Conservation (phyloP, 2,329 filamentous ascomycete genomes). For the Raffaelea arxii region DNA sequence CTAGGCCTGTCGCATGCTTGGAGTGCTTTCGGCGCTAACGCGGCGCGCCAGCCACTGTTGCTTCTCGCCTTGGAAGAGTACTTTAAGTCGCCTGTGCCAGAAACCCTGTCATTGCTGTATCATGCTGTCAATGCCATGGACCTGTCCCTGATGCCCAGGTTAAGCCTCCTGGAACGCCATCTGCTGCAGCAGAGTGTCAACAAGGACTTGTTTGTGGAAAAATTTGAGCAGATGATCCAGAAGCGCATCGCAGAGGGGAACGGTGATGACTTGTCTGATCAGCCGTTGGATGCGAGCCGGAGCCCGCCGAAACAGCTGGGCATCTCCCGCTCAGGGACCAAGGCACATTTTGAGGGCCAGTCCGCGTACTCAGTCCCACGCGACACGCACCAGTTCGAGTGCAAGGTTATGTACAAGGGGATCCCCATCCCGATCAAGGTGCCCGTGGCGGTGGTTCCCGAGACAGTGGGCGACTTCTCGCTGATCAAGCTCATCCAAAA, state of each 20-base stretch:
- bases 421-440: slow-evolving; percentile 96
- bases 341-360: slow-evolving; percentile 51
- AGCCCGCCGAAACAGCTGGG: slow-evolving; percentile 36
- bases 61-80: slow-evolving; percentile 91
- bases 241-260: slow-evolving; percentile 62
- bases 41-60: slow-evolving; percentile 60
- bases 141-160: slow-evolving; percentile 78
- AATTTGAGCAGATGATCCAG: slow-evolving; percentile 90
- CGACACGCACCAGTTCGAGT: slow-evolving; percentile 97
- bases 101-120: slow-evolving; percentile 82
- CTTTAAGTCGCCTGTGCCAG: slow-evolving; percentile 80
- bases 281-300: slow-evolving; percentile 34
- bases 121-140: slow-evolving; percentile 96
- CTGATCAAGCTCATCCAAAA: slow-evolving; percentile 95
- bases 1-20: no score
- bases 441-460: slow-evolving; percentile 83
- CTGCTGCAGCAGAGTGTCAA: slow-evolving; percentile 85
- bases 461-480: slow-evolving; percentile 96
- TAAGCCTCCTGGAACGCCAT: slow-evolving; percentile 75
- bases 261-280: slow-evolving; percentile 24
- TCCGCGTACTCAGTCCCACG: slow-evolving; percentile 68
- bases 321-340: slow-evolving; percentile 52
- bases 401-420: slow-evolving; percentile 88
- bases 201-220: slow-evolving; percentile 94
- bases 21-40: neutral